Base-by-base conservation (phyloP, 2,329 filamentous ascomycete genomes). In the Fusarium chuoi region DNA sequence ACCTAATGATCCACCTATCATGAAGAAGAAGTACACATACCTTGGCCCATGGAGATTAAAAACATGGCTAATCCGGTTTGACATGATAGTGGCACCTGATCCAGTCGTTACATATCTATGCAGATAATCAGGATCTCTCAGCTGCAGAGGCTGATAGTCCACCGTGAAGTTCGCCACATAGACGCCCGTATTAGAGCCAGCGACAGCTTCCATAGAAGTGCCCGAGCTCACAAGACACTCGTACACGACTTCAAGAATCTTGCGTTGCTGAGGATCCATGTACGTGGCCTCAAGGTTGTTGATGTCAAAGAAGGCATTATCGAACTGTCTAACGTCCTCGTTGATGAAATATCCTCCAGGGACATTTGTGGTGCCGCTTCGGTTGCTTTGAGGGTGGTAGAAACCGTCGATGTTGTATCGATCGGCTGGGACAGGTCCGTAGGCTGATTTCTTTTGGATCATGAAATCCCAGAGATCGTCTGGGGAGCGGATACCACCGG, bases 1-100 rank as follows among this genome's bases (percentile, higher is more conserved):
- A 30, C 0, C 9, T 6, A 7, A 12, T 6, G 12, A 28, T 15
- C 4, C 8, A 15, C n/a, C 4, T 11, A 15, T 15, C 17, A 8
- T 20, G 17, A 18, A 4, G 3, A 12, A 1, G 5, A 18, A 24
- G 11, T 3, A 18, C 8, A 35, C 17, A 24, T 24, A 51, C 48
- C 48, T 51, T 10, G 48, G 48, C 11, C 48, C 48, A 35, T 51
- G 48, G 1, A 51, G 22, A 11, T 35, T 24, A 22, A 51, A 51
- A 9, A 35, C 17, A 14, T 51, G 48, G 48, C 48, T 51, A 20
- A 51, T 51, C 5, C 48, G 30, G 0, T 51, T 51, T 4, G 48
- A 51, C 48, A 51, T 51, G 22, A 51, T 51, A 17, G 48, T 51
- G 10, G 48, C 30, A 2, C 48, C 48, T 14, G 48, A 51, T 0